Percentiles rank a stretch among this genome's conserved stretches.
Evolutionary conservation across 345 rosid genomes (phyloP).

Genomic region (Ailanthus altissimus): DNA sequence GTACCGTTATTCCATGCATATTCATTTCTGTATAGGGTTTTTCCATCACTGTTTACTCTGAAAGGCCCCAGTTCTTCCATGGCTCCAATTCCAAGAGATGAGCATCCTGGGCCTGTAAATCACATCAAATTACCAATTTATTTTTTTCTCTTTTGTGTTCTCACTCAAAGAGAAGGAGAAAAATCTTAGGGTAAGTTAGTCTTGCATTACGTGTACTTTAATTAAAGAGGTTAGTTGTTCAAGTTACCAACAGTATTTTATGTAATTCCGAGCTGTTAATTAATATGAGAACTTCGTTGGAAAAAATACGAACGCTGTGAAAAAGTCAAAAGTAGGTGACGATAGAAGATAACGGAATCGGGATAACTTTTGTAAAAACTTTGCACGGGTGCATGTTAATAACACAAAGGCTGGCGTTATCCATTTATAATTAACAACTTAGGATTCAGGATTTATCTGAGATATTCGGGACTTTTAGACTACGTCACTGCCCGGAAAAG

Average conservation of each 20-base stretch:
- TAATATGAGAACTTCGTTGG: background rate
- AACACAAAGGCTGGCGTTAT: too few species aligned
- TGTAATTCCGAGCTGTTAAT: background rate
- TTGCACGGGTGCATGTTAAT: too few species aligned
- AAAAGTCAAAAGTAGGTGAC: background rate
- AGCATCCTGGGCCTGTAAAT: conserved; percentile 55
- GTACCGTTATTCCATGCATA: conserved; percentile 51
- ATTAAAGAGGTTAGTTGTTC: too few species aligned
- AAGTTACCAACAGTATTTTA: too few species aligned
- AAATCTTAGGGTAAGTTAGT: background rate
- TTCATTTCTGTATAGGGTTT: conserved; percentile 38
- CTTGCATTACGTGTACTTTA: background rate
- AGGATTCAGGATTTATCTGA: too few species aligned
- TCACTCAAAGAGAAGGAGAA: background rate
- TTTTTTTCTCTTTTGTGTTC: background rate
- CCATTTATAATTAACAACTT: too few species aligned
- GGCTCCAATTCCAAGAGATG: conserved; percentile 56
- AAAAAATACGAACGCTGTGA: background rate
- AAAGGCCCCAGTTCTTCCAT: conserved; percentile 59
- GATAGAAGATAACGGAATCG: too few species aligned
- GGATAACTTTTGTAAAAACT: too few species aligned
- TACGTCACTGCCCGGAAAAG: too few species aligned
- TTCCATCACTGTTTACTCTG: conserved; percentile 44
- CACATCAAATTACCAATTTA: background rate
- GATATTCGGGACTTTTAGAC: too few species aligned